Evolutionary conservation across 2,329 filamentous ascomycete genomes (phyloP), one percentile per base, ranked within the genome.

Genomic region (Aschersonia sp.): DNA sequence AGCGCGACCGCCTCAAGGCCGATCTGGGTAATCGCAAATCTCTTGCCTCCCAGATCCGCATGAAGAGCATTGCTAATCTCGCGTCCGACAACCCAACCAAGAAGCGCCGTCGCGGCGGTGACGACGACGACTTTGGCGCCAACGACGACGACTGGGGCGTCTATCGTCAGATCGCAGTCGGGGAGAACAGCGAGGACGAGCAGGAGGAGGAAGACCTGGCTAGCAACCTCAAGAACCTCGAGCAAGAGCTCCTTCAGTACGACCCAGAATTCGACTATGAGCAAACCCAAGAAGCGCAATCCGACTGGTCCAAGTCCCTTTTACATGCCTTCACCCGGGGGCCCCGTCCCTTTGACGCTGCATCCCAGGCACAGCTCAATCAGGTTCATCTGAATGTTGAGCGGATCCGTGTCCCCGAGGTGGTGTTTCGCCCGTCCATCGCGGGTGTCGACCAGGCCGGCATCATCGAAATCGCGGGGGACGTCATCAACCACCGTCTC

Each of bases 131-230:
- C 50, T 98, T 98, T 60, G 92, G 92, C 48, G 89, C 89, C 45
- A 90, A 98, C 62, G 92, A 98, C 59, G 89, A 94, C 49, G 92
- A 98, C 63, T 98, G 92, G 92, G 87, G 87, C 49, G 87, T 98
- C 11, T 98, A 98, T 65, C 83, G 92, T 47, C 87, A 87, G 41
- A 94, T 97, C 49, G 86, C 87, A 2, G 87, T 85, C 1, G 88
- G 87, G 45, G 83, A 84, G 6, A 74, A 74, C 55, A 87, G 84
- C 59, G 87, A 92, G 52, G 89, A 95, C 54, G 85, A 90, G 57
- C 88, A 94, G 45, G 89, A 94, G 60, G 90, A 97, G 60, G 86
- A 90, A 62, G 90, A 97, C 58, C 75, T 95, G 0, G 76, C 78
- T 49, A 77, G 74, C 5, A 77, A 74, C 49, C 76, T 98, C 43